Base-by-base conservation (phyloP, 371 early-diverging fungal species). In the Mortierella sp. region DNA sequence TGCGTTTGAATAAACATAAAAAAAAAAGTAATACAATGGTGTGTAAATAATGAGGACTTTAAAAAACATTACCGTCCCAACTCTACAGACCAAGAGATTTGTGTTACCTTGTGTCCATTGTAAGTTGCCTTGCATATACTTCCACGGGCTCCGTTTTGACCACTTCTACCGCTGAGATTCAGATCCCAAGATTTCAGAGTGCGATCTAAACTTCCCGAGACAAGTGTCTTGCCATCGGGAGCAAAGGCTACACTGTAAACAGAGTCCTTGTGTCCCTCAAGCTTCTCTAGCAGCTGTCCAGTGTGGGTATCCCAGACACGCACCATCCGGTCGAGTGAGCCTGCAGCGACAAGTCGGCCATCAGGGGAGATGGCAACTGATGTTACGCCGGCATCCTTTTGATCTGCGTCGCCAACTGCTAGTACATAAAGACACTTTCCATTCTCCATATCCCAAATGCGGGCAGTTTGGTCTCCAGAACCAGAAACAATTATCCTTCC, bases 241-340 rank as follows among this genome's bases (percentile, higher is more conserved):
- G 96, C 93, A 73, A 99, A 98, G 1, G 98, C 96, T 51, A 99
- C 96, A 9, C 96, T 94, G 73, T 97, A 97, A 6, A 99, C 98
- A 62, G 96, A 95, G 83, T 98, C 97, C 74, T 93, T 95, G 87
- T 99, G 99, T 0, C 98, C 99, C 75, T 96, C 96, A 68, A 99
- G 87, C 51, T 95, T 90, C 78, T 96, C 96, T 57, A 97, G 74
- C 13, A 94, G 84, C 29, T 89, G 83, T 22, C 97, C 97, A 5
- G 93, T 91, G 28, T 89, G 83, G 15, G 92, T 86, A 78, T 98
- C 97, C 97, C 97, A 99, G 12, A 99, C 87, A 47, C 98, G 93
- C n/a, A 98, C 92, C 83, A 94, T 92, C 75, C 93, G 93, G 84
- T 99, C 99, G 66, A 97, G 85, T 68, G 96, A 96, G 32, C 97